phyloP scores from a whole-genome alignment of 139 green algal genomes.

The Desmodesmus armatus region DNA sequence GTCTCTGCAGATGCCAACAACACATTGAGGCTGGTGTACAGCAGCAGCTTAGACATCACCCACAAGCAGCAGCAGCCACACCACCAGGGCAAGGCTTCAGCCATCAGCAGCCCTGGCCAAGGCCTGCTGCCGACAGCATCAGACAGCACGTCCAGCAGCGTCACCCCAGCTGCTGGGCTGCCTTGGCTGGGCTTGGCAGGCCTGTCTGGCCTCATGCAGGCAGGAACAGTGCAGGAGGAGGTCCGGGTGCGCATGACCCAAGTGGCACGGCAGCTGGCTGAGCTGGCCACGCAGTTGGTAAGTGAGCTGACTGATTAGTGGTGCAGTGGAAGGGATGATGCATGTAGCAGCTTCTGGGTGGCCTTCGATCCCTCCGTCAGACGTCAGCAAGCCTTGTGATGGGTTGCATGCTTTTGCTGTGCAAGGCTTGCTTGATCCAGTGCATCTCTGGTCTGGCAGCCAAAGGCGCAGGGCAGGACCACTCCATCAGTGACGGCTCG shows the following conservation, averaged over 20 bases:
- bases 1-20: slow-evolving; percentile 19
- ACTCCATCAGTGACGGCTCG: too few species aligned
- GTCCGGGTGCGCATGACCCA: slow-evolving; percentile 4
- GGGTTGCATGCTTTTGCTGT: too few species aligned
- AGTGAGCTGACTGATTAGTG: too few species aligned
- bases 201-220: neutral
- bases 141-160: neutral
- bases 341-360: too few species aligned
- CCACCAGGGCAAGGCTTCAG: too few species aligned
- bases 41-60: neutral
- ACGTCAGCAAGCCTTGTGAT: too few species aligned
- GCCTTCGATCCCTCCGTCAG: too few species aligned
- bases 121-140: neutral
- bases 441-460: too few species aligned
- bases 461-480: too few species aligned
- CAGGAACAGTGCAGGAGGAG: slow-evolving; percentile 21
- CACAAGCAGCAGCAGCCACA: neutral
- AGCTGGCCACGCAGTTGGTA: slow-evolving; percentile 15
- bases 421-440: too few species aligned
- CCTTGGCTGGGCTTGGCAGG: slow-evolving; percentile 9
- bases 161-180: neutral
- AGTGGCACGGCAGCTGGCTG: slow-evolving; percentile 9
- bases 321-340: too few species aligned
- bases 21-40: slow-evolving; percentile 20
- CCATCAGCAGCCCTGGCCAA: too few species aligned